Evolutionary conservation across 768 basidiomycete species (phyloP).

Genomic region (Phanerochaete sordida): DNA sequence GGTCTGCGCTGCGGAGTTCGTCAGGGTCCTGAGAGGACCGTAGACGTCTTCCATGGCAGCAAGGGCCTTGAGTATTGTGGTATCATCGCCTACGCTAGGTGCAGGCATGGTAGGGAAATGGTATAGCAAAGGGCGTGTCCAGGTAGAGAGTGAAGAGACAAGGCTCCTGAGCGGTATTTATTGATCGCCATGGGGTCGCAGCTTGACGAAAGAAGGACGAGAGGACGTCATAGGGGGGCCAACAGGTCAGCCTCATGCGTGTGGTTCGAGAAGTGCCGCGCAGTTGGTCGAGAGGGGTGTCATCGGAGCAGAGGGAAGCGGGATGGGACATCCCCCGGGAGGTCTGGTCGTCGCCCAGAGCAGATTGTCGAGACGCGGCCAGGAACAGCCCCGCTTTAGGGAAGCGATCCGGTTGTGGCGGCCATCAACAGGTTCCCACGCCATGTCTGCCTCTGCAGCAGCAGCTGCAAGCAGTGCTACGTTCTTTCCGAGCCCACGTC

Average conservation of each 20-base stretch:
- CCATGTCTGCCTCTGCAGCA: background rate
- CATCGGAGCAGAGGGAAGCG: background rate
- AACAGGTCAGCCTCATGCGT: background rate
- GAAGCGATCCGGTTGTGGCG: background rate
- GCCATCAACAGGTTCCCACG: background rate
- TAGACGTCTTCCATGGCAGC: constrained; percentile 8
- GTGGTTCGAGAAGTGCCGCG: background rate
- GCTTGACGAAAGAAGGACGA: background rate
- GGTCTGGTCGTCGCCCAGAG: background rate
- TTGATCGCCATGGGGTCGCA: background rate
- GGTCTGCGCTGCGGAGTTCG: background rate
- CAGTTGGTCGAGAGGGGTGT: background rate
- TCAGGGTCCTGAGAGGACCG: background rate
- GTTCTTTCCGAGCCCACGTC: background rate
- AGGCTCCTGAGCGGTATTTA: background rate
- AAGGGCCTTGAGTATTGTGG: background rate
- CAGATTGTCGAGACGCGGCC: background rate
- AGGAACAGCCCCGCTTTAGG: background rate
- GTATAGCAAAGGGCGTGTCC: background rate
- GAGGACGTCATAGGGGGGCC: background rate
- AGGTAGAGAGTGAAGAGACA: background rate
- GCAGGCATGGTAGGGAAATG: background rate
- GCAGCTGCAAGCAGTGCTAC: background rate
- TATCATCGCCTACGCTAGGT: background rate
- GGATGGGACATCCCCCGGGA: background rate